A percentile compares a stretch with the other conserved stretches of the same genome.
Conservation (phyloP, 768 basidiomycete genomes). For the Kwoniella heveanensis region DNA sequence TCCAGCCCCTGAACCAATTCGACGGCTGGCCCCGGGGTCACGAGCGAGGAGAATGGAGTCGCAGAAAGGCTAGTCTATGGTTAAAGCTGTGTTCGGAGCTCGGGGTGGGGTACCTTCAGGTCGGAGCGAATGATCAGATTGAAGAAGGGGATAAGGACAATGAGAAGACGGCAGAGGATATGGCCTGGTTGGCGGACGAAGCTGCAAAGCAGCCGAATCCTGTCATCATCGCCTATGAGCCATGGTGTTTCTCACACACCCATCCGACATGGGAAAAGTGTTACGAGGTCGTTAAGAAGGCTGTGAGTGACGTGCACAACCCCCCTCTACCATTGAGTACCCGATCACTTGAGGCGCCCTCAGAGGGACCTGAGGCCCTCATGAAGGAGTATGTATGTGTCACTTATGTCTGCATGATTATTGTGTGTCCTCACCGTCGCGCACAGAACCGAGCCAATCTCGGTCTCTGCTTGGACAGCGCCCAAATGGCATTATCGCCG, state of each 20-base stretch:
- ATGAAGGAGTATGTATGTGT: too few relatives aligned
- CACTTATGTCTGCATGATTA: too few relatives aligned
- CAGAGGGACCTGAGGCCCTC: too few relatives aligned
- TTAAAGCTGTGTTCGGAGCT: conserved; percentile 36
- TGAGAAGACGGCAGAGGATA: conserved; percentile 31
- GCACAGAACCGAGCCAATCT: conserved; percentile 34
- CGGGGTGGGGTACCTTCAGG: conserved; percentile 37
- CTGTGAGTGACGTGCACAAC: neutral
- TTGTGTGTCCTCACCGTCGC: too few relatives aligned
- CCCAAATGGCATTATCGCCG: conserved; percentile 40
- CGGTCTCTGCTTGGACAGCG: conserved; percentile 44
- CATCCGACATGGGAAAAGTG: conserved; percentile 31
- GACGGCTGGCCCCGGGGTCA: conserved; percentile 42
- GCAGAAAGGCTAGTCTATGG: conserved; percentile 38
- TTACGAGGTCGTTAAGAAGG: conserved; percentile 39
- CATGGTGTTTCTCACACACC: conserved; percentile 44
- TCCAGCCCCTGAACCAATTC: conserved; percentile 49
- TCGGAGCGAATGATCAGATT: conserved; percentile 30
- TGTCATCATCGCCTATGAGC: conserved; percentile 37
- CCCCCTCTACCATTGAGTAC: too few relatives aligned
- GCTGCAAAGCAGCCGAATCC: conserved; percentile 14
- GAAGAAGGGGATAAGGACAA: conserved; percentile 20
- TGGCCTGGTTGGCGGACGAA: conserved; percentile 38
- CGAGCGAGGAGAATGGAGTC: conserved; percentile 26
- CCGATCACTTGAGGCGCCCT: too few relatives aligned